A percentile compares a stretch with the other conserved stretches of the same genome.
Evolutionary conservation across 495 filamentous ascomycete species (phyloP).

Genomic region (Melanomma pulvis-pyrius): DNA sequence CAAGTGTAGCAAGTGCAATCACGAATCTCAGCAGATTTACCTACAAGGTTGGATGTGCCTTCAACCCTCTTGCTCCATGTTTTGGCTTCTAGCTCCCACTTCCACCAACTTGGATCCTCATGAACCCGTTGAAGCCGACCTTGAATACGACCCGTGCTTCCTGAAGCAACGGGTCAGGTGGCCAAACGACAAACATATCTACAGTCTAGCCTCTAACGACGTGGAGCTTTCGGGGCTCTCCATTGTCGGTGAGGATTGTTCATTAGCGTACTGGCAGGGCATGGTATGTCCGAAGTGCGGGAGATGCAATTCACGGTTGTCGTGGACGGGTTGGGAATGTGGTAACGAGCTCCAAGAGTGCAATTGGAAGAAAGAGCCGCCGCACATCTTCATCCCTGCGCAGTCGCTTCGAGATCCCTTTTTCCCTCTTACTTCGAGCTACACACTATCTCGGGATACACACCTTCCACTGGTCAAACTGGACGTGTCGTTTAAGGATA

Average conservation of each 20-base stretch:
- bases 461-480: slow-evolving; percentile 46
- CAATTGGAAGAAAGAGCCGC: slow-evolving; percentile 47
- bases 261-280: slow-evolving; percentile 58
- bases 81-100: slow-evolving; percentile 54
- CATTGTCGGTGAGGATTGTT: slow-evolving; percentile 41
- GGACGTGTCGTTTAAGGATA: slow-evolving; percentile 40
- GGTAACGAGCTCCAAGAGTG: slow-evolving; percentile 52
- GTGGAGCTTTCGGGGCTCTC: slow-evolving; percentile 47
- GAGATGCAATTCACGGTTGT: slow-evolving; percentile 62
- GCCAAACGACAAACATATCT: slow-evolving; percentile 46
- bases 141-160: slow-evolving; percentile 63
- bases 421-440: slow-evolving; percentile 33
- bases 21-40: slow-evolving; percentile 52
- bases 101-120: slow-evolving; percentile 1
- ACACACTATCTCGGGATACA: slow-evolving; percentile 28
- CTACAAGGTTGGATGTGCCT: slow-evolving; percentile 72
- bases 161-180: slow-evolving; percentile 52
- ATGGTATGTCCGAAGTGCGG: slow-evolving; percentile 75
- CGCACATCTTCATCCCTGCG: slow-evolving; percentile 47
- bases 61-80: slow-evolving; percentile 56
- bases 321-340: slow-evolving; percentile 71
- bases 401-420: slow-evolving; percentile 45
- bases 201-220: slow-evolving; percentile 45
- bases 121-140: slow-evolving; percentile 32
- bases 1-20: slow-evolving; percentile 50